Percentiles rank a stretch among this genome's conserved stretches.
Conservation (phyloP, 805 yeast species). For the Debaryomyces tyrocola region DNA sequence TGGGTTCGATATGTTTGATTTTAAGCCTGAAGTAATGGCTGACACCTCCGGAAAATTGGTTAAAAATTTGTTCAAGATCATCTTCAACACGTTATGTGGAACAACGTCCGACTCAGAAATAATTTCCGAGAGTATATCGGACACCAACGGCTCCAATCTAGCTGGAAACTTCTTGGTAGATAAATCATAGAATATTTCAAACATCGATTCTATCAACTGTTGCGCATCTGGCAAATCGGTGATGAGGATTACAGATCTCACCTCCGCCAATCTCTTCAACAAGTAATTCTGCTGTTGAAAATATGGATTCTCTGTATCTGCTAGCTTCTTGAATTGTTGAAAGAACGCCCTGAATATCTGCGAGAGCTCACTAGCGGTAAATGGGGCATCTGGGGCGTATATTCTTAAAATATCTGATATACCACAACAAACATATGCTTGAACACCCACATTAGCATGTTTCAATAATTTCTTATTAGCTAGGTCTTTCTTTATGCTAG, state of each 20-base stretch:
- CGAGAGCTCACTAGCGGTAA: conserved; percentile 58
- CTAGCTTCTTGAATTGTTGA: conserved; percentile 56
- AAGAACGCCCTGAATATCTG: conserved; percentile 68
- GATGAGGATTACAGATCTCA: conserved; percentile 68
- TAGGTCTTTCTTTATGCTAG: conserved; percentile 48
- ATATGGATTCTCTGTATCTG: conserved; percentile 57
- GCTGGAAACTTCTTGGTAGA: conserved; percentile 46
- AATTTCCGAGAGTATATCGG: conserved; percentile 73
- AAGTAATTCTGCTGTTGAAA: conserved; percentile 64
- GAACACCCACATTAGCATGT: conserved; percentile 67
- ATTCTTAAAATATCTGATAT: conserved; percentile 72
- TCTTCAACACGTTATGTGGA: conserved; percentile 57
- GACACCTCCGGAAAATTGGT: conserved; percentile 12
- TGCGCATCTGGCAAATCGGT: conserved; percentile 72
- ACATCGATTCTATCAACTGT: conserved; percentile 52
- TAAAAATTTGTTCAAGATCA: conserved; percentile 66
- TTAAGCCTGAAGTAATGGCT: conserved; percentile 20
- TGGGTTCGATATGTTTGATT: conserved; percentile 44
- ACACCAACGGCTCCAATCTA: conserved; percentile 58
- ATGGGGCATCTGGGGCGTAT: conserved; percentile 91
- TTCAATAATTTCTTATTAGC: conserved; percentile 56
- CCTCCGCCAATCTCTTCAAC: conserved; percentile 69
- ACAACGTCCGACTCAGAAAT: conserved; percentile 68
- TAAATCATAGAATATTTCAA: conserved; percentile 61
- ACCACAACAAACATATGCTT: conserved; percentile 70